Evolutionary conservation across 352 stramenopile genomes (phyloP), one percentile per base, ranked within the genome.

Genomic region (Globisporangium alternatum): DNA sequence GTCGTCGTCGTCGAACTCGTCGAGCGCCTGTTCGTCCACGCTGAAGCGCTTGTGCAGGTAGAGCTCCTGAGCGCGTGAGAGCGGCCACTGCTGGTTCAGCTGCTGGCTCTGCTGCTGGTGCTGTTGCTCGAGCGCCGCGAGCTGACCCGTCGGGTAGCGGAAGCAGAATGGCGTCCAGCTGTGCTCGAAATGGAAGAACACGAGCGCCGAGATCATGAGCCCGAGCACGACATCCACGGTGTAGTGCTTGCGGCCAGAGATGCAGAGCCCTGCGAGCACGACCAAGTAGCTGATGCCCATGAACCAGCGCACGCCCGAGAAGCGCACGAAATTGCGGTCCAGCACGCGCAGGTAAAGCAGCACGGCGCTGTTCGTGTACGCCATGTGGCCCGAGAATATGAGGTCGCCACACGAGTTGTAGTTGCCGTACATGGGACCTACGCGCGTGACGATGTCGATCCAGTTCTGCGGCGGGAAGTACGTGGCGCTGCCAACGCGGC

Each of bases 171-270:
- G 80, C 41, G 66, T 83, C 82, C 82, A 91, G 57, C 78, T 78
- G 70, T 91, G 80, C 65, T 89, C 80, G 31, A 91, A 91, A 54
- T 86, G 82, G 71, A 91, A 91, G 75, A 88, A 91, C n/a, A 83
- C 76, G 15, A 91, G 69, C 47, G 75, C 74, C 28, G 80, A 80
- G 45, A 91, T 73, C 43, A 91, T 74, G 21, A 88, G 58, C 17
- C 82, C 82, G 44, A 91, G 77, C 43, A 89, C 80, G 6, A 91
- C 77, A 64, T 91, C 82, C n/a, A 91, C 82, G 6, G 83, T 89
- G 69, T 91, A 91, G 64, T 91, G 83, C 59, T 90, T 90, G 62
- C 83, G 80, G 15, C 79, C 78, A 17, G 80, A 74, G 56, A 91
- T 81, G 52, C 79, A 89, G 19, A 91, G 65, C 56, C 51, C 69